Percentiles rank a stretch among this genome's conserved stretches.
Conservation (phyloP, 148 eudicot species). For the Salicornia ramosissima region DNA sequence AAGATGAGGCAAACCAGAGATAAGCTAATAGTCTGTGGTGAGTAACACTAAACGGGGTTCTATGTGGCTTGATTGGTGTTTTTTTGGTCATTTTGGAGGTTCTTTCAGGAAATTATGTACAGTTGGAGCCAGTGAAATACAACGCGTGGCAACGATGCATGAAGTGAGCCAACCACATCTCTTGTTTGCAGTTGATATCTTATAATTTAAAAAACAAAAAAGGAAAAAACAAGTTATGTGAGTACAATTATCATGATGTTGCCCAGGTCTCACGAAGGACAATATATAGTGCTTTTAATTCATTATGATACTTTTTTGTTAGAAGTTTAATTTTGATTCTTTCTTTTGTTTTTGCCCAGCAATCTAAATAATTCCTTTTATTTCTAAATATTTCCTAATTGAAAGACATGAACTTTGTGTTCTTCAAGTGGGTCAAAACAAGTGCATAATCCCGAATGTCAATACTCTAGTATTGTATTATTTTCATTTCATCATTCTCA, state of each 20-base stretch:
- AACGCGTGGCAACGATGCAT: conserved; percentile 8
- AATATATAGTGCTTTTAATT: conserved; percentile 25
- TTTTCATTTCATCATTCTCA: not conserved
- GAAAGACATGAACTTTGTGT: not conserved
- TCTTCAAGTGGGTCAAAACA: conserved; percentile 7
- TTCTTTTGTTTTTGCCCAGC: conserved; percentile 6
- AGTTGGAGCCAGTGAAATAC: conserved; percentile 22
- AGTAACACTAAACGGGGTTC: conserved; percentile 8
- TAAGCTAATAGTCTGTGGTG: not conserved
- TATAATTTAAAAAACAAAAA: conserved; percentile 9
- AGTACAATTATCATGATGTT: conserved; percentile 27
- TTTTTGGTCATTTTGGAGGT: conserved; percentile 23
- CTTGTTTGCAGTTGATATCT: conserved; percentile 22
- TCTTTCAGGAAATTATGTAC: conserved; percentile 25
- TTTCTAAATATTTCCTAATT: not conserved
- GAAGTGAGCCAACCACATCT: conserved; percentile 18
- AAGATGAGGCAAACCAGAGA: conserved; percentile 19
- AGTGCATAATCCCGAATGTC: not conserved
- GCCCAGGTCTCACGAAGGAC: conserved; percentile 12
- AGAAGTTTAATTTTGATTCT: conserved; percentile 18
- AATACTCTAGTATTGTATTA: not conserved
- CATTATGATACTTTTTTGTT: conserved; percentile 25
- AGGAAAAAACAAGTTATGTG: too few species aligned
- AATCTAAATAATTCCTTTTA: conserved; percentile 10
- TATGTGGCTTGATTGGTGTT: conserved; percentile 20